phyloP scores from a whole-genome alignment of 2,329 filamentous ascomycete species.

The Diaporthe sp. region DNA sequence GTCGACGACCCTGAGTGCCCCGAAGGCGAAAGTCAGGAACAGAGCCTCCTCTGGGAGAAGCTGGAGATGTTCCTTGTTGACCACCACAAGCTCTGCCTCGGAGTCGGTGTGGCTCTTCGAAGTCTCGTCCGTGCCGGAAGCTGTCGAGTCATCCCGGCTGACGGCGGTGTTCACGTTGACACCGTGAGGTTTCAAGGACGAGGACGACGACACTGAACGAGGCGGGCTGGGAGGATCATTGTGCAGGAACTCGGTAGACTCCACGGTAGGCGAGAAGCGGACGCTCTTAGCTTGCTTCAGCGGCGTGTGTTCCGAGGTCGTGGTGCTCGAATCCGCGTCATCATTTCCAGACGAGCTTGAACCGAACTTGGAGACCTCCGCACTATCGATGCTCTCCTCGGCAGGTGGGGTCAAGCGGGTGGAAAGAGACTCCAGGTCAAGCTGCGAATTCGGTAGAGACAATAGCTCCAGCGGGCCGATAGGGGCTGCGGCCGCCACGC shows the following conservation, averaged over 20 bases:
- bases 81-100: constrained; percentile 42
- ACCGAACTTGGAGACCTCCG: constrained; percentile 21
- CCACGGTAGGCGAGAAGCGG: constrained; percentile 74
- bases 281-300: constrained; percentile 70
- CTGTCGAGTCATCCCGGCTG: not conserved
- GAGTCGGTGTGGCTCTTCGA: not conserved
- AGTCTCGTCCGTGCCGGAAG: not conserved
- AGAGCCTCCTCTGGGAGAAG: constrained; percentile 91
- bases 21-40: constrained; percentile 86
- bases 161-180: not conserved
- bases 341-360: constrained; percentile 34
- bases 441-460: constrained; percentile 65
- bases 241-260: constrained; percentile 69
- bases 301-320: constrained; percentile 31
- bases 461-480: constrained; percentile 60
- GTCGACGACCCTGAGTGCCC: constrained; percentile 73
- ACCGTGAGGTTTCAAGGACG: not conserved
- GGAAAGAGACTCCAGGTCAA: constrained; percentile 42
- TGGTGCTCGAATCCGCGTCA: constrained; percentile 32
- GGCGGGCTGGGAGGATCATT: constrained; percentile 62
- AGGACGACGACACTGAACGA: constrained; percentile 32
- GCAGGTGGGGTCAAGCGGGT: not conserved
- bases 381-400: constrained; percentile 23
- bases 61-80: constrained; percentile 85
- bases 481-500: constrained; percentile 43